Base-by-base conservation (phyloP, 2,329 filamentous ascomycete genomes). In the Neonectria magnoliae region DNA sequence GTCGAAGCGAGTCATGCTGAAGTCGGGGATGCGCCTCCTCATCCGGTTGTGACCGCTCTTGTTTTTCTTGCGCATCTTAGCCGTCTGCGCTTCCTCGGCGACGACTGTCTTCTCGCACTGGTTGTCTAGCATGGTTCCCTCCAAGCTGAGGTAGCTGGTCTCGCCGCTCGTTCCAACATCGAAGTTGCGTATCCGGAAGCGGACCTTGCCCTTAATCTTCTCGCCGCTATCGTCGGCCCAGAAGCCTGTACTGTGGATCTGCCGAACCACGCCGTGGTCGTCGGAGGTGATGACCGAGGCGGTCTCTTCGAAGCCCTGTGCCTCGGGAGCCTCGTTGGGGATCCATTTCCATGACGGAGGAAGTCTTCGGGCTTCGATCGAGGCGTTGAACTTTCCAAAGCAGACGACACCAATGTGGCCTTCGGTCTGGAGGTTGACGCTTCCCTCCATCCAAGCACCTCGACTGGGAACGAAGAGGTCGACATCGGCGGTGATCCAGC, bases 381-480 rank as follows among this genome's bases (percentile, higher is more conserved):
- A 93, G 1, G 95, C 93, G 71, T 96, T 97, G 84, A 98, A 98
- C 69, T 93, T 88, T 78, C 95, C 95, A 81, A 93, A 94, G 77
- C 93, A 96, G 11, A 97, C 89, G 3, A 98, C 87, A 20, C 95
- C 94, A 7, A 99, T 85, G 75, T 98, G 93, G 7, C 93, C 93
- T 71, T 96, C 93, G 52, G 91, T 95, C 76, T 97, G 93, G 31
- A 98, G 84, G 73, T 95, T 96, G 60, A 98, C 87, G 70, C 86
- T 90, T 11, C 93, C 96, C 70, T 94, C 90, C 75, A 98, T 86
- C 79, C 87, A 89, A 9, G 90, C 88, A 38, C 93, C 92, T 50
- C 88, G 87, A 57, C 85, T 83, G 0, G 96, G 95, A 33, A 91
- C 87, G 77, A 97, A 97, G 18, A 98, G 82, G 48, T 97, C 84